Percentiles rank a stretch among this genome's conserved stretches.
These are phyloP conservation scores for Emmonsiellopsis sp. DNA, from an alignment of 2,329 filamentous ascomycete species.

Conservation along the genomic window DNA sequence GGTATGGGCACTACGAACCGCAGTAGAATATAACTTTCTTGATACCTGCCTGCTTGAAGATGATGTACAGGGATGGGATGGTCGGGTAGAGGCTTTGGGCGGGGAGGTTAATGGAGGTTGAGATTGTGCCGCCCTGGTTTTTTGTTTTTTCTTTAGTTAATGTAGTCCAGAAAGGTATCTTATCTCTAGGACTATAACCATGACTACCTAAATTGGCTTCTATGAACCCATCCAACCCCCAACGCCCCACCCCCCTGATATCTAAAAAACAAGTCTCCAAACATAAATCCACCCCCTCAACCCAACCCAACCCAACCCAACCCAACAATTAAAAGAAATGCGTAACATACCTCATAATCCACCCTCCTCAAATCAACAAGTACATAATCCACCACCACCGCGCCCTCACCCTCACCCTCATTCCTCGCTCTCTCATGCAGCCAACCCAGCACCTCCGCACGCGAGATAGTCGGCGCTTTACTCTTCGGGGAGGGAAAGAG, in stretches of 20 bases:
- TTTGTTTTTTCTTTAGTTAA: background rate
- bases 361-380: slow-evolving; percentile 40
- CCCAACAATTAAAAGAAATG: too few relatives aligned
- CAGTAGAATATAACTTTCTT: slow-evolving; percentile 34
- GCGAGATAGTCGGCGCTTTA: slow-evolving; percentile 20
- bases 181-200: background rate
- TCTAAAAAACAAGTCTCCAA: too few relatives aligned
- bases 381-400: slow-evolving; percentile 23
- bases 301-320: background rate
- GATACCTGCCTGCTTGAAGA: slow-evolving; percentile 23
- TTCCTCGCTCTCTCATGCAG: slow-evolving; percentile 21
- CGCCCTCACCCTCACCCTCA: slow-evolving; percentile 10
- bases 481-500: slow-evolving; percentile 30
- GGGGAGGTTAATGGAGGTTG: slow-evolving; percentile 43
- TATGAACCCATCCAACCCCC: too few relatives aligned
- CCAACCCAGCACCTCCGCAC: slow-evolving; percentile 29
- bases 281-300: background rate
- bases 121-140: slow-evolving; percentile 52
- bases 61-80: slow-evolving; percentile 26
- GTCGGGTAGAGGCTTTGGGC: slow-evolving; percentile 32
- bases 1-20: slow-evolving; percentile 21
- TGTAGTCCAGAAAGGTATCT: slow-evolving; percentile 1
- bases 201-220: too few relatives aligned
- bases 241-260: too few relatives aligned
- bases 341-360: slow-evolving; percentile 35